Conservation (phyloP, 352 stramenopile genomes). For the Globisporangium paroecandrum region DNA sequence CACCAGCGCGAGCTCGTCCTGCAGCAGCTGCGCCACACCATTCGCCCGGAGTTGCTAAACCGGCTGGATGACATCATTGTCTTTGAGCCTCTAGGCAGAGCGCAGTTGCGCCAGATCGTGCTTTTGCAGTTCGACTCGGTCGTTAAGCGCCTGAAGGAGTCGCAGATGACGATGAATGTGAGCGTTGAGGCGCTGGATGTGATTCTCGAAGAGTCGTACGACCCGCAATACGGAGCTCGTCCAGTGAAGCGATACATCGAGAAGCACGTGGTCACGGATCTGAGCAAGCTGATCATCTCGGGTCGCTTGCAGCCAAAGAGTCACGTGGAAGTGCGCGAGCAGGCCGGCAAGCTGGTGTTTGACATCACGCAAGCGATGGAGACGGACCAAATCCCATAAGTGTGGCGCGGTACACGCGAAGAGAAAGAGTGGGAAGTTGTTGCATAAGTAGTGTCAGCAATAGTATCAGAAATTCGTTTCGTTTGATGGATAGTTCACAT, state of each 20-base stretch:
- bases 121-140: constrained; percentile 90
- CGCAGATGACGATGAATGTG: constrained; percentile 64
- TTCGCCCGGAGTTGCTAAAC: constrained; percentile 96
- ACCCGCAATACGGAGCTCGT: constrained; percentile 92
- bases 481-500: neutral
- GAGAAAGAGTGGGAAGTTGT: neutral
- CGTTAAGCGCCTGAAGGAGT: constrained; percentile 67
- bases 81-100: constrained; percentile 91
- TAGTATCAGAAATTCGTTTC: neutral
- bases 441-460: neutral
- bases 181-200: constrained; percentile 84
- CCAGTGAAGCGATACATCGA: constrained; percentile 96
- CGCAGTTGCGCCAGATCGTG: constrained; percentile 91
- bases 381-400: constrained; percentile 16
- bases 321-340: constrained; percentile 56
- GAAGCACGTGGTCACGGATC: constrained; percentile 90
- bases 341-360: constrained; percentile 47
- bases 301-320: constrained; percentile 57
- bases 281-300: constrained; percentile 70
- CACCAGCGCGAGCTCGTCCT: constrained; percentile 83
- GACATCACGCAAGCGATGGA: constrained; percentile 43
- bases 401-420: neutral
- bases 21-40: constrained; percentile 78
- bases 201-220: constrained; percentile 91
- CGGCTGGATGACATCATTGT: constrained; percentile 95